A percentile compares a stretch with the other conserved stretches of the same genome.
These are phyloP conservation scores for Dictyostelium discoideum DNA, from an alignment of 78 protist genomes.

Conservation along the genomic window dicty_2.7 NC_007088.5:6577001-6577500, in stretches of 20 bases:
- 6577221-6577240: background rate
- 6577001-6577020: too few relatives aligned
- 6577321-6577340: background rate
- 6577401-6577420: background rate
- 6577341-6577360: background rate
- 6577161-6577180: background rate
- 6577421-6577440: background rate
- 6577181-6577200: background rate
- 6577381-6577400: background rate
- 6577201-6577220: too few relatives aligned
- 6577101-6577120: too few relatives aligned
- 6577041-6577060: too few relatives aligned
- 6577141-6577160: too few relatives aligned
- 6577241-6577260: background rate
- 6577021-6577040: too few relatives aligned
- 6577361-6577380: background rate
- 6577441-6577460: background rate
- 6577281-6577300: background rate
- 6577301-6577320: background rate
- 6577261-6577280: background rate
- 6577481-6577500: background rate
- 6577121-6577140: too few relatives aligned
- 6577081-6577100: too few relatives aligned
- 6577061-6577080: too few relatives aligned
- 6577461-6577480: background rate